Base-by-base conservation (phyloP, 805 yeast genomes). In the Candida nanaspora region DNA sequence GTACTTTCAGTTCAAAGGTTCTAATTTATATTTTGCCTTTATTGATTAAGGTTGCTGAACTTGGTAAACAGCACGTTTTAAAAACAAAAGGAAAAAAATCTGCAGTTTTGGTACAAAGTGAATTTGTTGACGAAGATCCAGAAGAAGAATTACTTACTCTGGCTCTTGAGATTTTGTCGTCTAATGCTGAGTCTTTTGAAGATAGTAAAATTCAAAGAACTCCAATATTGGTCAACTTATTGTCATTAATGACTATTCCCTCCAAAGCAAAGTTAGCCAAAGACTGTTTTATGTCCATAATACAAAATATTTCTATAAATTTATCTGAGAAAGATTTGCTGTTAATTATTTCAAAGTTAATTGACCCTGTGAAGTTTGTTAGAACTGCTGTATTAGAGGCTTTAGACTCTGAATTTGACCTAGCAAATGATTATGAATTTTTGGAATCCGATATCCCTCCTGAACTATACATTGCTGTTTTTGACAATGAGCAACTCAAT, bases 81-180 rank as follows among this genome's bases (percentile, higher is more conserved):
- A 72, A 66, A 46, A 76, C 74, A 50, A 66, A 80, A 3, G 26
- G 28, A 13, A 69, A 67, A 35, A 80, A 77, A 52, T 70, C 66
- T 2, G 59, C 64, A 9, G 56, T 60, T 38, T 63, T 61, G 6
- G 65, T 71, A 1, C 81, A 79, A 25, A 66, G 80, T 2, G 94
- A 86, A 51, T 84, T 81, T 56, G 74, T 74, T 25, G 91, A 86
- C 41, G 95, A 86, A 57, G 86, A 80, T 49, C 80, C 80, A n/a
- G 88, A 84, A 55, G 96, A 89, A 59, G 97, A 88, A 56, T 91
- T 86, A 51, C 65, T 88, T 38, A 60, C 84, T 38, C 65, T 91
- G 42, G 83, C 91, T 0, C 61, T 89, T 50, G 94, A 86, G 52
- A 78, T 88, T 32, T 67, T 91, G 41, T 69, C 79, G 32, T 72